Evolutionary conservation across 225 moss, liverwort and hornwort genomes (phyloP), one percentile per base, ranked within the genome.

Genomic region (Pseudisothecium myosuroides): DNA sequence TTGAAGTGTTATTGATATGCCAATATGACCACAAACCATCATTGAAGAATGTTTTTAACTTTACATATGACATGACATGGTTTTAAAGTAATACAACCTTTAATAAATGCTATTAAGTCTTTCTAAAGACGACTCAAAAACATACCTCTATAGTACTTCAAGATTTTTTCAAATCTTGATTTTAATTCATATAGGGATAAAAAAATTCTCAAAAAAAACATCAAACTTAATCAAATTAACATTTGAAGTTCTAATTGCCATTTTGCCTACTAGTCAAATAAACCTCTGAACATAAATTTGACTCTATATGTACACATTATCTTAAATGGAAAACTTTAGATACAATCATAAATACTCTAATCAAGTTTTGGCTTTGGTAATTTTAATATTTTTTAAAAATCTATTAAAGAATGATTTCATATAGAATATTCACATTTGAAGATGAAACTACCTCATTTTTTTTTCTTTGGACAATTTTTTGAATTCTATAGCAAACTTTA

Each of bases 391-490:
- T 21, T 31, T 31, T 10, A 5, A 2, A 22, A 41, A 69, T 3
- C 1, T 22, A 29, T 15, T 11, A 41, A 19, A 37, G 1, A 56
- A 9, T 39, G 5, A 58, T 54, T 9, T 37, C n/a, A 2, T 56
- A 11, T 56, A 29, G 1, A 56, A 10, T 7, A 41, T 15, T 47
- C 1, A 22, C 3, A 45, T 15, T 50, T 32, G 11, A 21, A 71
- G 11, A 26, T 23, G 7, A 41, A 56, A 16, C 6, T 20, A 36
- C 13, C 1, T 36, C 24, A 43, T 43, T 12, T 32, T 24, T 43
- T 29, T 21, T n/a, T 58, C 3, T 26, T 45, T 0, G 0, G 2
- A 12, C 1, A 34, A 8, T 34, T 41, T 43, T 29, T 16, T 16
- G 1, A 84, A 14, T 28, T 47, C 6, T 12, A 26, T 47, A 36